Evolutionary conservation across 352 stramenopile species (phyloP), one percentile per base, ranked within the genome.

Genomic region (Phytopythium sindhum): DNA sequence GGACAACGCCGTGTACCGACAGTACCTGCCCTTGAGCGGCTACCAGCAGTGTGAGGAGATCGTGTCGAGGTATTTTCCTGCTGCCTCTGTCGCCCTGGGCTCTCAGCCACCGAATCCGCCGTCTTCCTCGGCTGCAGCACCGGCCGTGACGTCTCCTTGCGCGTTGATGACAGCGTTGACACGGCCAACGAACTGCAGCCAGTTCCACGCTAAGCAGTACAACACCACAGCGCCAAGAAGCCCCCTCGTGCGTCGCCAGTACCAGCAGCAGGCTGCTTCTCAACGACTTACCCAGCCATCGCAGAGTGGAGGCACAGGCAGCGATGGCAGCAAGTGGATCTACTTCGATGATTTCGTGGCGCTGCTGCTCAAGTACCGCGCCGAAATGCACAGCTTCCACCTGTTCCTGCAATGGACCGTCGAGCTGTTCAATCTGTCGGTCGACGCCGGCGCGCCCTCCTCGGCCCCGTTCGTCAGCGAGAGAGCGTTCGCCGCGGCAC

Each of bases 301-400:
- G 8, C 64, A 54, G 45, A 45, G 57, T 6, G n/a, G 44, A 23
- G 42, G 19, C 63, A 31, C 63, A 12, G 14, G 28, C 17, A 33
- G 21, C 4, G 48, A 33, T 7, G 63, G 60, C 11, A n/a, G 31
- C 8, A 70, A 70, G 35, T 92, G 77, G 70, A 31, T 90, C 8
- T 80, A 72, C 70, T 89, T 89, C 12, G 77, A 82, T 7, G 80
- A 89, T 28, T 60, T 90, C 28, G 61, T 90, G 6, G 73, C 78
- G 17, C 26, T 92, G 53, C 48, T 92, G 61, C 72, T 79, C 19
- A 84, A 82, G 44, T 92, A 90, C 56, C 72, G 71, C 7, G 63
- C 68, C 26, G 73, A 86, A 51, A 89, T 89, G 79, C 78, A 72
- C 56, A 77, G 85, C 57, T 92, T 92, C 60, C 79, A 92, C 42